Evolutionary conservation across 2,329 filamentous ascomycete species (phyloP), one percentile per base, ranked within the genome.

Genomic region (Teratosphaeria destructans): DNA sequence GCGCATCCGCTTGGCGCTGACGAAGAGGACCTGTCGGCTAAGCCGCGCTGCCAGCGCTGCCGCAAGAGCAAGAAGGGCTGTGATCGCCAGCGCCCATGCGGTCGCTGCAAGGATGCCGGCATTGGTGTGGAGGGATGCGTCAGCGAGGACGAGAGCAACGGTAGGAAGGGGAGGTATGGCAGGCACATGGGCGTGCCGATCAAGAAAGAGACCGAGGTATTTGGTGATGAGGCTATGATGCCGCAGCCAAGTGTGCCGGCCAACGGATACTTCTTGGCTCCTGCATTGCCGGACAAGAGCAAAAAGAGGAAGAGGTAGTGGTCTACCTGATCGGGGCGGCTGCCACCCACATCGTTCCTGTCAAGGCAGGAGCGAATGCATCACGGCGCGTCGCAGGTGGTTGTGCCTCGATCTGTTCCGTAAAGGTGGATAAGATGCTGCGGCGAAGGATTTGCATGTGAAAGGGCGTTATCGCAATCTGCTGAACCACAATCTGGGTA

Each of bases 31-130:
- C 78, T 97, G 23, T 96, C 93, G 0, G 92, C 88, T 65, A 96
- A 97, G 77, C 94, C 94, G 59, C 91, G 94, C 63, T 99, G 94
- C 79, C 94, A 99, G 74, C 88, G 94, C 60, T 99, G 94, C 81
- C 88, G 94, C 70, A 99, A 99, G 84, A 97, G 93, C 78, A 99
- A 99, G 82, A 99, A 99, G 78, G 94, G 94, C 12, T 99, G 94
- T 72, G 94, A 99, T 77, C 87, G 94, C 60, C 94, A 97, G 76
- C 87, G 94, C 47, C 94, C 94, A 32, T 99, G 94, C 71, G 90
- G 91, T 59, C 85, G 94, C 64, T 99, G 94, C 84, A 90, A 91
- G 73, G 94, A 99, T 76, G 94, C 94, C 52, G 94, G 94, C 23
- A 90, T 99, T 68, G 88, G 89, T 60, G 85, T 90, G 61, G 94